Conservation (phyloP, 306 rosid species). For the Prunus mongolica region DNA sequence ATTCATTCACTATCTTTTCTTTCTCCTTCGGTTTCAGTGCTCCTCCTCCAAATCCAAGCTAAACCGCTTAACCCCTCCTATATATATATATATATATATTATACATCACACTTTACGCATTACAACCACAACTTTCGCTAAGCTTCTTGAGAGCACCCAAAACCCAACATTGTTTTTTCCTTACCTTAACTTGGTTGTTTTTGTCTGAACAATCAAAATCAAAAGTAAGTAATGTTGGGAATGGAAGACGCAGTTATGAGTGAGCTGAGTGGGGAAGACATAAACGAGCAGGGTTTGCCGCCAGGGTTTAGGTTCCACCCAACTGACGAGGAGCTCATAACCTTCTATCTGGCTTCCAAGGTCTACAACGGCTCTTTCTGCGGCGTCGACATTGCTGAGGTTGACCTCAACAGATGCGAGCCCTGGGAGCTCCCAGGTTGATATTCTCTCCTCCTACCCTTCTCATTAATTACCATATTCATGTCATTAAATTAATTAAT, state of each 20-base stretch:
- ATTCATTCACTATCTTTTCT: not conserved
- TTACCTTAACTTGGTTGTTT: not conserved
- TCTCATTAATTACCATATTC: not conserved
- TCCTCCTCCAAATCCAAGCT: not conserved
- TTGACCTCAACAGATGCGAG: conserved; percentile 73
- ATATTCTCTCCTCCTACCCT: not conserved
- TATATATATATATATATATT: not conserved
- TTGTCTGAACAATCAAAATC: too few relatives aligned
- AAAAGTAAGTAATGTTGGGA: conserved; percentile 23
- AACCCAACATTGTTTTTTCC: not conserved
- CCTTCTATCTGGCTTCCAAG: conserved; percentile 64
- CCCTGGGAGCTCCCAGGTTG: conserved; percentile 89
- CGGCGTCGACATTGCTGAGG: conserved; percentile 53
- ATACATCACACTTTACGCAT: too few relatives aligned
- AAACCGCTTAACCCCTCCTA: not conserved
- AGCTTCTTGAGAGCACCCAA: not conserved
- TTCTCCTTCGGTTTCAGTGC: conserved; percentile 34
- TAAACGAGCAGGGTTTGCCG: conserved; percentile 61
- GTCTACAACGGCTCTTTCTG: conserved; percentile 35
- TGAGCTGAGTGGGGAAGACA: conserved; percentile 48
- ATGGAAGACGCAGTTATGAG: conserved; percentile 47
- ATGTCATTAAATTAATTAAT: too few relatives aligned
- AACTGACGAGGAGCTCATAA: conserved; percentile 75
- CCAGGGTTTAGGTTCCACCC: conserved; percentile 90
- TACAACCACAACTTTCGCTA: not conserved